A percentile compares a stretch with the other conserved stretches of the same genome.
phyloP scores from a whole-genome alignment of 352 stramenopile species.

The Globisporangium spiculum region DNA sequence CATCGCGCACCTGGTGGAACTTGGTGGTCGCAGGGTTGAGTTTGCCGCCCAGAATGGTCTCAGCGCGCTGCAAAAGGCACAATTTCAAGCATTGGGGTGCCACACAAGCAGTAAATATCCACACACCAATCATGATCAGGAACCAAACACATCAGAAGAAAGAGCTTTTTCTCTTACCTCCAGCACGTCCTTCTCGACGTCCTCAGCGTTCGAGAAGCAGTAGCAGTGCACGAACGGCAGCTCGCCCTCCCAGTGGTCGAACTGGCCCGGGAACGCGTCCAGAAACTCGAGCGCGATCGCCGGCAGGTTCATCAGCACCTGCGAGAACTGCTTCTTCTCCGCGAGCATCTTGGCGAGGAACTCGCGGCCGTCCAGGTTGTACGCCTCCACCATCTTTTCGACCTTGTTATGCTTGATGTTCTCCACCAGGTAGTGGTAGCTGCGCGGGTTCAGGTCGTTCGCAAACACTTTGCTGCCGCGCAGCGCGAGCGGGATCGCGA shows the following conservation, averaged over 20 bases:
- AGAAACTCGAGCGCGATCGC: conserved; percentile 94
- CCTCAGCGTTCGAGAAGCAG: conserved; percentile 91
- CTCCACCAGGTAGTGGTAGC: conserved; percentile 87
- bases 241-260: conserved; percentile 66
- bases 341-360: conserved; percentile 85
- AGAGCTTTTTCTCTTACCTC: conserved; percentile 31
- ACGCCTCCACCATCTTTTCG: conserved; percentile 64
- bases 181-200: conserved; percentile 65
- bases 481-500: conserved; percentile 91
- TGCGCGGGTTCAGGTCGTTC: conserved; percentile 93
- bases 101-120: not conserved
- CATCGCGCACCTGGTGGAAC: conserved; percentile 92
- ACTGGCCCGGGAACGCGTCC: conserved; percentile 60
- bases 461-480: conserved; percentile 84
- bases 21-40: conserved; percentile 47
- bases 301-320: conserved; percentile 97
- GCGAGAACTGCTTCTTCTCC: conserved; percentile 70
- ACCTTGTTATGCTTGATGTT: conserved; percentile 94
- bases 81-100: not conserved
- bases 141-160: not conserved
- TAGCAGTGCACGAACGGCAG: conserved; percentile 92
- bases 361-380: conserved; percentile 93
- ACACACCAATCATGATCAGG: not conserved
- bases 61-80: conserved; percentile 31
- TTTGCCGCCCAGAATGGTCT: conserved; percentile 57